These are phyloP conservation scores for Daldinia grandis DNA, from an alignment of 495 filamentous ascomycete species.

Conservation along the genomic window DNA sequence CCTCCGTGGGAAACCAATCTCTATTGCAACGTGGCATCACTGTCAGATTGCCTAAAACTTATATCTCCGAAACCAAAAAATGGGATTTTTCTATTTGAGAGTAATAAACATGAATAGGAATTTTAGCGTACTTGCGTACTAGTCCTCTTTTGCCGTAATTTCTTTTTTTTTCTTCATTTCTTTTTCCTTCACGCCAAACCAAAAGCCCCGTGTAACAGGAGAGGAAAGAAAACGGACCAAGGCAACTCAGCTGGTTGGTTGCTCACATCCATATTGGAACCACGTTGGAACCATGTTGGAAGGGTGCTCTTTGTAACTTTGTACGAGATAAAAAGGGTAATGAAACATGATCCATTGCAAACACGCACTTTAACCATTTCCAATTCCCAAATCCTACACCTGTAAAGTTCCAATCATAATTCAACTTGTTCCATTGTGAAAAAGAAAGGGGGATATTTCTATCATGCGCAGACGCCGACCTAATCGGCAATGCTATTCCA, in stretches of 20 bases:
- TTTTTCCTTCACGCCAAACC: slow-evolving; percentile 18
- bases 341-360: slow-evolving; percentile 34
- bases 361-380: slow-evolving; percentile 17
- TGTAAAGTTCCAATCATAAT: slow-evolving; percentile 15
- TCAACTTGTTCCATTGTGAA: slow-evolving; percentile 13
- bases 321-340: slow-evolving; percentile 20
- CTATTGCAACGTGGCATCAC: slow-evolving; percentile 37
- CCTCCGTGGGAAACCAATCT: not conserved
- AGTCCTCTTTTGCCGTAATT: slow-evolving; percentile 30
- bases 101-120: slow-evolving; percentile 27
- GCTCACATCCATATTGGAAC: slow-evolving; percentile 4
- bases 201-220: slow-evolving; percentile 16
- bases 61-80: slow-evolving; percentile 21
- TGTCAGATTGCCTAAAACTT: slow-evolving; percentile 6
- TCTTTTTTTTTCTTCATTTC: slow-evolving; percentile 25
- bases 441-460: slow-evolving; percentile 14
- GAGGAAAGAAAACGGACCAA: not conserved
- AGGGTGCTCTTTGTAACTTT: not conserved
- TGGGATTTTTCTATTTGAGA: slow-evolving; percentile 27
- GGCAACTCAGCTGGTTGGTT: not conserved
- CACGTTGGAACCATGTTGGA: not conserved
- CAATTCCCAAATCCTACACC: slow-evolving; percentile 19
- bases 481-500: slow-evolving; percentile 30
- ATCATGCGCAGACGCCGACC: slow-evolving; percentile 22
- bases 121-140: slow-evolving; percentile 41